Percentiles rank a stretch among this genome's conserved stretches.
phyloP scores from a whole-genome alignment of 2,329 filamentous ascomycete species.

The Fusarium mangiferae region DNA sequence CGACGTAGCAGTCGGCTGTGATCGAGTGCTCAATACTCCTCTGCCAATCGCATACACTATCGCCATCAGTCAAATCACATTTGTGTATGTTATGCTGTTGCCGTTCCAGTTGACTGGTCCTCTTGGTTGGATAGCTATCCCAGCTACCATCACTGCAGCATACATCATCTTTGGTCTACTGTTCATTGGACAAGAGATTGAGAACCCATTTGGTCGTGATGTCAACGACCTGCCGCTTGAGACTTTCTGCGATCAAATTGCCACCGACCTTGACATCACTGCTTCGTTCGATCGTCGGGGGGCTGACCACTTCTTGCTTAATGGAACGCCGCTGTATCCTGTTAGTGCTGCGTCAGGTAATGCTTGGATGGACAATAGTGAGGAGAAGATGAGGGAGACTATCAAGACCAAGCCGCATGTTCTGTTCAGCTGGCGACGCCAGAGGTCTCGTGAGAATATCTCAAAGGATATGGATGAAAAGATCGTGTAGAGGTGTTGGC shows the following conservation, averaged over 20 bases:
- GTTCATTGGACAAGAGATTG: conserved; percentile 81
- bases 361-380: conserved; percentile 53
- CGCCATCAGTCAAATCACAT: conserved; percentile 85
- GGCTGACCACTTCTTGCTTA: conserved; percentile 46
- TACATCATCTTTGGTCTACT: conserved; percentile 85
- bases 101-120: conserved; percentile 79
- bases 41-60: conserved; percentile 86
- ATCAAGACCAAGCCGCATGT: conserved; percentile 54
- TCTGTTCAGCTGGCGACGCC: conserved; percentile 46
- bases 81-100: conserved; percentile 82
- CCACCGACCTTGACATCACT: conserved; percentile 78
- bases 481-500: background rate
- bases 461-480: background rate
- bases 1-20: conserved; percentile 76
- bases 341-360: conserved; percentile 53
- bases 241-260: conserved; percentile 78
- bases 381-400: conserved; percentile 50
- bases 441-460: background rate
- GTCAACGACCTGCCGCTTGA: conserved; percentile 85
- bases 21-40: conserved; percentile 84
- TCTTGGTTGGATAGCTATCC: conserved; percentile 80
- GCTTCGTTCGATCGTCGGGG: conserved; percentile 58
- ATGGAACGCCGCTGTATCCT: conserved; percentile 62
- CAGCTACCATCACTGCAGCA: conserved; percentile 75
- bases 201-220: conserved; percentile 85